Conservation (phyloP, 805 yeast species). For the Schizosaccharomyces lindneri region DNA sequence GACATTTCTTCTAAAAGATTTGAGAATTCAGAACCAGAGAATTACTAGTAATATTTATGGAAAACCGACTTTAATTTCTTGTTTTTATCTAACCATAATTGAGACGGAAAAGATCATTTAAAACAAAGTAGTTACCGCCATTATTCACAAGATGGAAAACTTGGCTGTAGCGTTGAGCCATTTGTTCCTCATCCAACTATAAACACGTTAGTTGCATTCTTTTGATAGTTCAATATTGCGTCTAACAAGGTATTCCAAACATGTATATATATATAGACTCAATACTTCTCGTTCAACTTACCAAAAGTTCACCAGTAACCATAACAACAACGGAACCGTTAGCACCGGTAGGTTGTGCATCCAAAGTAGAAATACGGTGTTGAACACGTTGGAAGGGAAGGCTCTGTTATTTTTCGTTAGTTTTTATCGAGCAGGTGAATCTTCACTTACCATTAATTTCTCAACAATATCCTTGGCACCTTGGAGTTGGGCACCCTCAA, state of each 20-base stretch:
- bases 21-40: background rate
- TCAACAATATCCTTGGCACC: conserved; percentile 86
- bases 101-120: conserved; percentile 90
- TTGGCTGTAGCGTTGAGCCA: conserved; percentile 90
- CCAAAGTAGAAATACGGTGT: conserved; percentile 83
- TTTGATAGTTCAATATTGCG: background rate
- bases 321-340: conserved; percentile 65
- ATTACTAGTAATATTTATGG: background rate
- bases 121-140: conserved; percentile 69
- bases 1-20: no score
- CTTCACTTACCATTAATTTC: conserved; percentile 30
- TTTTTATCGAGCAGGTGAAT: background rate
- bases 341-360: conserved; percentile 93
- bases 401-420: conserved; percentile 13
- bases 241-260: background rate
- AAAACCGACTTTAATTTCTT: background rate
- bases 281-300: conserved; percentile 7
- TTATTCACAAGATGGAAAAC: conserved; percentile 93
- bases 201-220: background rate
- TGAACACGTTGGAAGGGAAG: conserved; percentile 81
- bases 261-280: background rate
- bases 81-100: conserved; percentile 20
- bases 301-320: conserved; percentile 86
- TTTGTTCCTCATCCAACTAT: conserved; percentile 68
- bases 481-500: conserved; percentile 81